Evolutionary conservation across 2,329 filamentous ascomycete species (phyloP).

Genomic region (Fusarium humuli): DNA sequence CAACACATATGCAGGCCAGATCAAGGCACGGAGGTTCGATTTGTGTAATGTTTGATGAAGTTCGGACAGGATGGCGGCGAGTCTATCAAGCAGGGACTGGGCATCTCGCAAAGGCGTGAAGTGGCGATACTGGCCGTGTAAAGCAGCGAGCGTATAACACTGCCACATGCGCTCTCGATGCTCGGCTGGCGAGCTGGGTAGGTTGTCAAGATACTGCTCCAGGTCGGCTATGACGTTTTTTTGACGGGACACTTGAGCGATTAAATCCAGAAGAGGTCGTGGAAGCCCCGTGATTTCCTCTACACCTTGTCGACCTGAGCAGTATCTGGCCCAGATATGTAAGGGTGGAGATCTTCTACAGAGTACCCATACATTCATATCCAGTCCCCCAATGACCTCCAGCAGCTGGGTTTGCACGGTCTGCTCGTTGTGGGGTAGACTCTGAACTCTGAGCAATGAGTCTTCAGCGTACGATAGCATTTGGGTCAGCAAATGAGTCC

Average conservation of each 20-base stretch:
- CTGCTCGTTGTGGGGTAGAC: neutral
- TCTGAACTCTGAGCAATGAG: neutral
- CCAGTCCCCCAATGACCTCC: neutral
- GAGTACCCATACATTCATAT: neutral
- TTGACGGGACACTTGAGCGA: neutral
- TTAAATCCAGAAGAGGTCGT: neutral
- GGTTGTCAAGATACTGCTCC: neutral
- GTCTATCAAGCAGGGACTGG: rapidly evolving
- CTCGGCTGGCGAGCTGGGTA: neutral
- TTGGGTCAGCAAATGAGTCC: neutral
- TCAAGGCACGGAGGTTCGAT: neutral
- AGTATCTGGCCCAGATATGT: no score
- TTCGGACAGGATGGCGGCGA: neutral
- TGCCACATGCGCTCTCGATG: neutral
- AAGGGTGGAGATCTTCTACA: neutral
- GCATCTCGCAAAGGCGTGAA: neutral
- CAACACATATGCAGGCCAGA: neutral
- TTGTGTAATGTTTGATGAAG: neutral
- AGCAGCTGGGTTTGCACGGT: neutral
- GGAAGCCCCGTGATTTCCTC: no score
- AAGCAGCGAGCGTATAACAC: neutral
- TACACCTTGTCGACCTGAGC: no score
- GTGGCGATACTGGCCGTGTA: neutral
- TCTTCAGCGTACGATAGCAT: neutral
- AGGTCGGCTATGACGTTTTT: neutral